These are phyloP conservation scores for Beauveria medogensis DNA, from an alignment of 2,329 filamentous ascomycete species.

Conservation along the genomic window DNA sequence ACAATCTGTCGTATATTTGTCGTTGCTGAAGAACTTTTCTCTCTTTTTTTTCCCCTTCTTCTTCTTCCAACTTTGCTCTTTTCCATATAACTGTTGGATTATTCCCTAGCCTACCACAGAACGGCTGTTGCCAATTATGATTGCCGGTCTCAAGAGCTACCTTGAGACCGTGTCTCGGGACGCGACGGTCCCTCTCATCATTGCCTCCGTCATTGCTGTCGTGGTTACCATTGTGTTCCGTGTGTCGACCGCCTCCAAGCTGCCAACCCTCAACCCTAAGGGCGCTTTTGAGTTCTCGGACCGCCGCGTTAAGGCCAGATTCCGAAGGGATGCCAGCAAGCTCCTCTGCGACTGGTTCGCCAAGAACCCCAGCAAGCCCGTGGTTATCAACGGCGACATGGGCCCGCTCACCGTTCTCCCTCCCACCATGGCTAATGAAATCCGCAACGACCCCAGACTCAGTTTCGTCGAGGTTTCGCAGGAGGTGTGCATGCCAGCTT, in stretches of 20 bases:
- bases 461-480: conserved; percentile 12
- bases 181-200: conserved; percentile 1
- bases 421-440: conserved; percentile 13
- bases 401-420: conserved; percentile 17
- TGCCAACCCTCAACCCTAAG: conserved; percentile 9
- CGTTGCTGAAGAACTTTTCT: too few species aligned
- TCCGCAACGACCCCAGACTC: conserved; percentile 17
- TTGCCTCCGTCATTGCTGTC: conserved; percentile 7
- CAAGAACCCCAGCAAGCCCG: conserved; percentile 6
- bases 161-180: conserved; percentile 6
- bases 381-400: conserved; percentile 12
- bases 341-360: conserved; percentile 7
- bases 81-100: too few species aligned
- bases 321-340: not conserved
- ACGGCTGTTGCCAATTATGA: not conserved
- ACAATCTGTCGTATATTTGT: too few species aligned
- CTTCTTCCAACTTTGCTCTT: too few species aligned
- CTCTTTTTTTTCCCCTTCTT: too few species aligned
- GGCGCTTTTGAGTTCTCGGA: conserved; percentile 4
- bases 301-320: conserved; percentile 1
- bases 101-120: not conserved
- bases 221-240: conserved; percentile 1
- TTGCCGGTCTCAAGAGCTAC: not conserved
- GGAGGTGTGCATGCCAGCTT: not conserved
- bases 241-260: not conserved